These are phyloP conservation scores for Malassezia nana DNA, from an alignment of 1,284 basidiomycete species.

Conservation along the genomic window DNA sequence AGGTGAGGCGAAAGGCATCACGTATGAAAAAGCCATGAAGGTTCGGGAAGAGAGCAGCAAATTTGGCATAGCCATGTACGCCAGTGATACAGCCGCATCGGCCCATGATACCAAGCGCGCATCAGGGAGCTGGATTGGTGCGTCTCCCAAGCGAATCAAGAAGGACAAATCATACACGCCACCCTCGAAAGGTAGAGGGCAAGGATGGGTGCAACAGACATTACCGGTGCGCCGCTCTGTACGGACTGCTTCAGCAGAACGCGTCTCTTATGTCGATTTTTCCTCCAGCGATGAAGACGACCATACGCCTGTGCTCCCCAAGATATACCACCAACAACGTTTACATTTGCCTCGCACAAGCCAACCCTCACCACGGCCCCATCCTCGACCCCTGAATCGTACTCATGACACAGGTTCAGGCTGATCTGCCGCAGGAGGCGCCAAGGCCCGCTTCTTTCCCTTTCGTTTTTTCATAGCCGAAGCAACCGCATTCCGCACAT, in stretches of 20 bases:
- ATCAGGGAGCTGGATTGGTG: conserved; percentile 9
- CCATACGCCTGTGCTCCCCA: neutral
- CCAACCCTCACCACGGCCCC: neutral
- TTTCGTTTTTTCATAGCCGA: conserved; percentile 51
- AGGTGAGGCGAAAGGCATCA: neutral
- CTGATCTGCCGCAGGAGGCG: neutral
- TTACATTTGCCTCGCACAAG: neutral
- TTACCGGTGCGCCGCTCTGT: conserved; percentile 11
- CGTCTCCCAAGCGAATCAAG: conserved; percentile 5
- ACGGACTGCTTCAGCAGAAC: neutral
- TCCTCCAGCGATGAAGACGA: conserved; percentile 2
- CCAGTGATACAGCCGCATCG: conserved; percentile 1
- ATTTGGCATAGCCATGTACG: conserved; percentile 17
- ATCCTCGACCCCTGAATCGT: neutral
- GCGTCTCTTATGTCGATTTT: neutral
- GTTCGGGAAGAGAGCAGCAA: conserved; percentile 11
- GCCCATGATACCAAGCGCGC: neutral
- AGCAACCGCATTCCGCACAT: conserved; percentile 79
- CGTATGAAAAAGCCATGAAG: neutral
- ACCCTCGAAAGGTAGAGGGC: neutral
- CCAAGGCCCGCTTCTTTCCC: conserved; percentile 17
- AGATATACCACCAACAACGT: conserved; percentile 11
- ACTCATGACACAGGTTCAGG: neutral
- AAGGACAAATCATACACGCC: neutral
- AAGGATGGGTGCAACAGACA: conserved; percentile 5